Percentiles rank a stretch among this genome's conserved stretches.
These are phyloP conservation scores for Trichosanthes truncata DNA, from an alignment of 306 rosid genomes.

Conservation along the genomic window DNA sequence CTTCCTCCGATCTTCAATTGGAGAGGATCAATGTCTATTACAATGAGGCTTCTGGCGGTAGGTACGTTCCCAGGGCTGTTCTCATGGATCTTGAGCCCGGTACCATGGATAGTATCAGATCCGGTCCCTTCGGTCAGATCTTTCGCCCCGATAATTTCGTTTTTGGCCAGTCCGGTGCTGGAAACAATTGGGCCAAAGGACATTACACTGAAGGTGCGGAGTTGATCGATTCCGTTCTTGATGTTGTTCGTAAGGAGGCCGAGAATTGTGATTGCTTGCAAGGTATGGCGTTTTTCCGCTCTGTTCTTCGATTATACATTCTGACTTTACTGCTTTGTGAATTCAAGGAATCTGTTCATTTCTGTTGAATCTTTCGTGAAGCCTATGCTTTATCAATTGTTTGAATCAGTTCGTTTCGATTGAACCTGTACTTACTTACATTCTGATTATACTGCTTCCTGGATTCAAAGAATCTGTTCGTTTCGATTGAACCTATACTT, in stretches of 20 bases:
- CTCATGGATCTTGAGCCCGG: constrained; percentile 96
- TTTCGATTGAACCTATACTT: neutral
- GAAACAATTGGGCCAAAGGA: constrained; percentile 92
- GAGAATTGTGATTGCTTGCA: constrained; percentile 90
- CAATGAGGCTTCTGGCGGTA: constrained; percentile 88
- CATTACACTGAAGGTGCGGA: constrained; percentile 95
- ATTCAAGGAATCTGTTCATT: neutral
- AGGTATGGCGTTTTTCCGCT: constrained; percentile 28
- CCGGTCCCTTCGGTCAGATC: constrained; percentile 83
- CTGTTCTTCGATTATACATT: neutral
- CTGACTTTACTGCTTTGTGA: neutral
- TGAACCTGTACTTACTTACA: neutral
- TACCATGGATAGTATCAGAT: constrained; percentile 94
- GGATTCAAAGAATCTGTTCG: neutral
- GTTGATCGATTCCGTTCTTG: constrained; percentile 79
- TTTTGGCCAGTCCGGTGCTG: constrained; percentile 90
- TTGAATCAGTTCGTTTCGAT: neutral
- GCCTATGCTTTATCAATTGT: neutral
- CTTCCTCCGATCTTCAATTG: constrained; percentile 45
- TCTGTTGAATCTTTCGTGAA: neutral
- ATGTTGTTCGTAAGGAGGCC: constrained; percentile 88
- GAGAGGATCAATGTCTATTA: constrained; percentile 85
- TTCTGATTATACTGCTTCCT: neutral
- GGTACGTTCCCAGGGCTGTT: constrained; percentile 87
- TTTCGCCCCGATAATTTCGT: constrained; percentile 89